phyloP scores from a whole-genome alignment of 441 rosid genomes.

The Theobroma grandiflorum region DNA sequence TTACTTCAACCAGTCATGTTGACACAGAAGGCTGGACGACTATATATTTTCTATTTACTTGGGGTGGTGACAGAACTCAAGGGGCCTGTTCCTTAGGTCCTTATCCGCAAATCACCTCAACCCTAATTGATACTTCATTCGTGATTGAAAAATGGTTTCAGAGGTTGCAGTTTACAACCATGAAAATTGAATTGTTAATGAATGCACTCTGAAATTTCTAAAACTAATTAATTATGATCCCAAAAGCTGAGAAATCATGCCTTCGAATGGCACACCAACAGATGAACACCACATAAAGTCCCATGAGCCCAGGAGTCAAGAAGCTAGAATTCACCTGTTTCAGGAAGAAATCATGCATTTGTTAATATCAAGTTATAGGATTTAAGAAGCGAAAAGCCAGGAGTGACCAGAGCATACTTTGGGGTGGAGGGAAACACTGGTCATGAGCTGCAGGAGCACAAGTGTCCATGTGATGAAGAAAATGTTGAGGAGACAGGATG shows the following conservation, averaged over 20 bases:
- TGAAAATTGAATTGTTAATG: background rate
- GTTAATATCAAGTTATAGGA: conserved; percentile 14
- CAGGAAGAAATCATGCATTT: conserved; percentile 20
- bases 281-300: conserved; percentile 87
- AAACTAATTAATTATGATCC: background rate
- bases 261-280: conserved; percentile 99
- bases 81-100: background rate
- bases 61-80: too few relatives aligned
- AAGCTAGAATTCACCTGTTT: conserved; percentile 77
- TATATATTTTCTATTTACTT: too few relatives aligned
- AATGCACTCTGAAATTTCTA: background rate
- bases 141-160: background rate
- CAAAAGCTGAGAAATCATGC: conserved; percentile 39
- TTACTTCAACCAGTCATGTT: too few relatives aligned
- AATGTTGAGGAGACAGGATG: conserved; percentile 90
- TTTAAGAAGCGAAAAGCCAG: conserved; percentile 12
- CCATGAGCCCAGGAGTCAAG: conserved; percentile 97
- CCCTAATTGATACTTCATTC: background rate
- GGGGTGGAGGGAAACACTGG: conserved; percentile 89
- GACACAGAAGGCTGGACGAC: too few relatives aligned
- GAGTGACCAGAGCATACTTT: conserved; percentile 52
- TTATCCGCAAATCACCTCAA: background rate
- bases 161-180: background rate
- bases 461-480: conserved; percentile 95
- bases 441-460: conserved; percentile 93